Percentiles rank a stretch among this genome's conserved stretches.
Evolutionary conservation across 495 filamentous ascomycete species (phyloP).

Genomic region (Xylaria palmicola): DNA sequence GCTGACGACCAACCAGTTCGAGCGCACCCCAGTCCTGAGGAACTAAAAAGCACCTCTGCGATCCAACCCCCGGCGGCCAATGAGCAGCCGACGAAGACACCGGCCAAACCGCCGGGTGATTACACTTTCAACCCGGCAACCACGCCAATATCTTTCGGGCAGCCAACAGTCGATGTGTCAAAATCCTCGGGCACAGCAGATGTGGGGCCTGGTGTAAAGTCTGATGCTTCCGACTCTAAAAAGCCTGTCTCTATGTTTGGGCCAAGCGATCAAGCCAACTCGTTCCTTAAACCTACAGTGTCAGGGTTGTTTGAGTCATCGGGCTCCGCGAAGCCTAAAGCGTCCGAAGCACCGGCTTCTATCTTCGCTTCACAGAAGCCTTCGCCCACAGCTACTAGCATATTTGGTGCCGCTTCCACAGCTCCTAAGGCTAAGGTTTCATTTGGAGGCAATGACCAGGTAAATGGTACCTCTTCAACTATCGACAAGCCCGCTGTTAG

Average conservation of each 20-base stretch:
- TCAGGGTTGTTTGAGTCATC: slow-evolving; percentile 18
- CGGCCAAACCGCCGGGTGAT: slow-evolving; percentile 28
- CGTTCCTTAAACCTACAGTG: slow-evolving; percentile 13
- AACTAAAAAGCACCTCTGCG: slow-evolving; percentile 1
- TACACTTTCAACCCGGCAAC: slow-evolving; percentile 34
- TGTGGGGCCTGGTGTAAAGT: slow-evolving; percentile 6
- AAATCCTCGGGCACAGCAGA: slow-evolving; percentile 13
- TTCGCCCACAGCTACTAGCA: slow-evolving; percentile 10
- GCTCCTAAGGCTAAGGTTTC: neutral
- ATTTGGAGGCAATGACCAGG: slow-evolving; percentile 25
- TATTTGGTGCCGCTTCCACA: slow-evolving; percentile 17
- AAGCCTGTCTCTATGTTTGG: slow-evolving; percentile 21
- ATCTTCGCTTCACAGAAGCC: slow-evolving; percentile 14
- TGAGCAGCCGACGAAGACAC: slow-evolving; percentile 20
- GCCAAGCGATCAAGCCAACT: slow-evolving; percentile 6
- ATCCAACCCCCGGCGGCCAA: slow-evolving; percentile 5
- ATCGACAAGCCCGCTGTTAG: slow-evolving; percentile 24
- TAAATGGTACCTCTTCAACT: slow-evolving; percentile 24
- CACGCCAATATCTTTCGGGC: slow-evolving; percentile 29
- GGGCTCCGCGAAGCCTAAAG: neutral
- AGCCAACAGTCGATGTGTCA: slow-evolving; percentile 4
- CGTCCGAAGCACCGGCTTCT: slow-evolving; percentile 10
- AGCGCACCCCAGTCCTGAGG: slow-evolving; percentile 42
- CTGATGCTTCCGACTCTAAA: slow-evolving; percentile 5
- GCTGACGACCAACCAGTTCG: slow-evolving; percentile 32